Conservation (phyloP, 1,284 basidiomycete species). For the Malassezia globosa region DNA sequence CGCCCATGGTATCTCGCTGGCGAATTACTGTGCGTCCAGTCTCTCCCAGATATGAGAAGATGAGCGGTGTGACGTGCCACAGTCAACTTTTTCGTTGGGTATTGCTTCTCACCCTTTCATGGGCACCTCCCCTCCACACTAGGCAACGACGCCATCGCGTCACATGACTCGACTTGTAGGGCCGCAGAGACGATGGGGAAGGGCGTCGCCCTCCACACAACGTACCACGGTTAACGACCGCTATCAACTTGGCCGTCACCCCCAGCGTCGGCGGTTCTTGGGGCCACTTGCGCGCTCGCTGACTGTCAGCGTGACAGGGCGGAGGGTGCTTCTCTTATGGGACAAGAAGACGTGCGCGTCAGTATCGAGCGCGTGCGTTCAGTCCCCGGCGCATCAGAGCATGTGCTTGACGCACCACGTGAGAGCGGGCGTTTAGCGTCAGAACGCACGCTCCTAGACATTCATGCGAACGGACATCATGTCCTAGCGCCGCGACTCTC, state of each 20-base stretch:
- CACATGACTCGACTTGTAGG: background rate
- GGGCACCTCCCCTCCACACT: background rate
- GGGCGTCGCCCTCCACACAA: too few species aligned
- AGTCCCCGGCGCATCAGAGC: background rate
- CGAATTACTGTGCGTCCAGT: too few species aligned
- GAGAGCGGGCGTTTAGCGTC: background rate
- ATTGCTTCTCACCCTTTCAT: too few species aligned
- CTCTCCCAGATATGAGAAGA: too few species aligned
- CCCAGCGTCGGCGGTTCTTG: too few species aligned
- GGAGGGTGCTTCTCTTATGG: background rate
- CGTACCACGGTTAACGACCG: too few species aligned
- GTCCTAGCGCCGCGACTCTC: background rate
- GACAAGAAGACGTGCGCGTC: background rate
- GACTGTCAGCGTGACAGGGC: background rate
- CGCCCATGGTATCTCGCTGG: conserved; percentile 2
- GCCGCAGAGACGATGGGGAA: too few species aligned
- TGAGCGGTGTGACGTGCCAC: too few species aligned
- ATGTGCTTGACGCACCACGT: background rate
- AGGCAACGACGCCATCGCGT: background rate
- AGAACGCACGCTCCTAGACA: conserved; percentile 14
- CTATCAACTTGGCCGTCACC: too few species aligned
- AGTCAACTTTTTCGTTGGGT: too few species aligned
- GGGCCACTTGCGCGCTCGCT: too few species aligned
- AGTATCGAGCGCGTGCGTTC: background rate
- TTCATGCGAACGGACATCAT: conserved; percentile 8